Conservation (phyloP, 345 rosid genomes). For the Brassica incana region DNA sequence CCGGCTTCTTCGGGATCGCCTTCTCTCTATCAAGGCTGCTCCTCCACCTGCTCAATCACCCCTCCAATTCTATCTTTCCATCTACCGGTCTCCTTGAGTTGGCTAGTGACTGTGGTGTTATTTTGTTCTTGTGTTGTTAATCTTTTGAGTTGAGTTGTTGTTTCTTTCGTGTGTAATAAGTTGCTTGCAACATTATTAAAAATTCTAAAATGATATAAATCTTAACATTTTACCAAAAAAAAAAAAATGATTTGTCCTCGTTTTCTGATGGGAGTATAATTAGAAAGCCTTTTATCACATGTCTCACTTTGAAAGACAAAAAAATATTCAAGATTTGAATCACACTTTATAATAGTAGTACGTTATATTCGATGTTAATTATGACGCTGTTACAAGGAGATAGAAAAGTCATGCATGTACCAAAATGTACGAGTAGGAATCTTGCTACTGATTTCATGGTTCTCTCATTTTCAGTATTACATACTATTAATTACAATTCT, state of each 20-base stretch:
- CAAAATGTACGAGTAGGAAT: conserved; percentile 35
- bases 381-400: neutral
- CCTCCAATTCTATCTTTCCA: no score
- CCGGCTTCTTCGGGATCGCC: no score
- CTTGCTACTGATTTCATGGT: conserved; percentile 8
- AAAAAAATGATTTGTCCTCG: neutral
- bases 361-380: conserved; percentile 21
- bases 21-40: no score
- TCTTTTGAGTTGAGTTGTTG: no score
- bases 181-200: no score
- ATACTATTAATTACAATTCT: neutral
- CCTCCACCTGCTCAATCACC: no score
- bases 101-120: no score
- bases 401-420: conserved; percentile 30
- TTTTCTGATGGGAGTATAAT: neutral
- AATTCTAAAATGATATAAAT: no score
- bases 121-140: no score
- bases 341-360: neutral
- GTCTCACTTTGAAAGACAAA: conserved; percentile 22
- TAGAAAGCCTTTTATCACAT: conserved; percentile 9
- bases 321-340: conserved; percentile 5
- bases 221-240: no score
- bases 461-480: conserved; percentile 15
- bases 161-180: no score
- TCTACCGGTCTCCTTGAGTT: no score